Evolutionary conservation across 208 protist species (phyloP).

Genomic region (Trichomonas gallinae): DNA sequence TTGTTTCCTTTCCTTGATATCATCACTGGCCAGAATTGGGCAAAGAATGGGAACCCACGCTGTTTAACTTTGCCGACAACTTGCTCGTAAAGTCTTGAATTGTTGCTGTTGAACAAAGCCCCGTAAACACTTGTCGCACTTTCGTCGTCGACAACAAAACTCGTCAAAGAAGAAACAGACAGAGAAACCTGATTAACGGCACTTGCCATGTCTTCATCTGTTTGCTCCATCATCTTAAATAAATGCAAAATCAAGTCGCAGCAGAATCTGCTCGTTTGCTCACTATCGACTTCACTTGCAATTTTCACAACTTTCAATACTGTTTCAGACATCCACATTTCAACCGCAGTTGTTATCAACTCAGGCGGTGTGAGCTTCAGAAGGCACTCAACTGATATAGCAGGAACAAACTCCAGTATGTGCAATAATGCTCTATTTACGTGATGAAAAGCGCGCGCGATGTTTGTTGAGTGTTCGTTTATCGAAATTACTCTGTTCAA

Average conservation of each 20-base stretch:
- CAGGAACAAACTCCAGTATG: neutral
- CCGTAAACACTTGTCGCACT: neutral
- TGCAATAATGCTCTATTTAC: neutral
- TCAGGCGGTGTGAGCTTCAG: neutral
- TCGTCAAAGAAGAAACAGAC: neutral
- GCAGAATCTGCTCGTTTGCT: neutral
- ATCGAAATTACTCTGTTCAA: neutral
- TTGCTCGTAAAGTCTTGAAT: neutral
- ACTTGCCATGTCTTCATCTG: neutral
- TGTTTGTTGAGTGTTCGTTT: neutral
- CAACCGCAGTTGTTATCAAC: neutral
- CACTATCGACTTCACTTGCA: neutral
- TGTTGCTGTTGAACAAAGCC: neutral
- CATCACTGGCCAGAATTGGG: neutral
- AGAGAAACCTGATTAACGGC: neutral
- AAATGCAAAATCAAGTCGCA: neutral
- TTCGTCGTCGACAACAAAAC: neutral
- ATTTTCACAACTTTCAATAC: neutral
- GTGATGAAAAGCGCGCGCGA: neutral
- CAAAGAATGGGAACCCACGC: neutral
- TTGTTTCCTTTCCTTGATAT: neutral
- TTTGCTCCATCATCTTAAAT: neutral
- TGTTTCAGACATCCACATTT: neutral
- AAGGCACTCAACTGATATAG: neutral
- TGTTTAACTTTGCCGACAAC: neutral